Evolutionary conservation across 2,329 filamentous ascomycete genomes (phyloP).

Genomic region (Fusarium transvaalense): DNA sequence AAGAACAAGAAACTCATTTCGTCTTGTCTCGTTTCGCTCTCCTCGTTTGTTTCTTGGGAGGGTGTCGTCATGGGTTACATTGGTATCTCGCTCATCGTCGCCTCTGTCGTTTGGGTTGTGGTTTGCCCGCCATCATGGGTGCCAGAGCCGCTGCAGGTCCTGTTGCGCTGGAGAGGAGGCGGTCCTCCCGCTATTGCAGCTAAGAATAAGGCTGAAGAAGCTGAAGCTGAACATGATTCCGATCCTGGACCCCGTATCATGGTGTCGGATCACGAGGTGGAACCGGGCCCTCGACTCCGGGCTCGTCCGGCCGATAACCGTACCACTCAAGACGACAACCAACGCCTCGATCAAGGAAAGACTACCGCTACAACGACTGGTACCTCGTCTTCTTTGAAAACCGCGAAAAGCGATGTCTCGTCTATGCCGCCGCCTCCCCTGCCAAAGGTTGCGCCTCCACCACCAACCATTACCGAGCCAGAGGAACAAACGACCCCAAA

Average conservation of each 20-base stretch:
- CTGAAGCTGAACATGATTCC: constrained; percentile 18
- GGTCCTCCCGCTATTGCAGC: constrained; percentile 19
- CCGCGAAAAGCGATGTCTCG: constrained; percentile 47
- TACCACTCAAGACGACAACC: constrained; percentile 30
- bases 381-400: constrained; percentile 3
- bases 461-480: constrained; percentile 45
- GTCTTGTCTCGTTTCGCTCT: neutral
- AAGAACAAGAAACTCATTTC: constrained; percentile 9
- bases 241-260: constrained; percentile 39
- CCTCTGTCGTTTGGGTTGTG: constrained; percentile 69
- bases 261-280: constrained; percentile 46
- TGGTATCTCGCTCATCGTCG: constrained; percentile 72
- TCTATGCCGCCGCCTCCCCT: constrained; percentile 57
- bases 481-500: constrained; percentile 66
- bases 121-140: constrained; percentile 67
- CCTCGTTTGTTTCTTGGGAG: neutral
- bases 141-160: constrained; percentile 45
- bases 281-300: constrained; percentile 43
- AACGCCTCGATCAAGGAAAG: constrained; percentile 19
- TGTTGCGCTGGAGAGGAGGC: constrained; percentile 44
- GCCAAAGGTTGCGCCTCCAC: constrained; percentile 47
- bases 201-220: constrained; percentile 11
- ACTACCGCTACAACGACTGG: constrained; percentile 17
- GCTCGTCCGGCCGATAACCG: constrained; percentile 44
- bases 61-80: constrained; percentile 64